phyloP scores from a whole-genome alignment of 2,329 filamentous ascomycete genomes.

The Sporothrix sp. region DNA sequence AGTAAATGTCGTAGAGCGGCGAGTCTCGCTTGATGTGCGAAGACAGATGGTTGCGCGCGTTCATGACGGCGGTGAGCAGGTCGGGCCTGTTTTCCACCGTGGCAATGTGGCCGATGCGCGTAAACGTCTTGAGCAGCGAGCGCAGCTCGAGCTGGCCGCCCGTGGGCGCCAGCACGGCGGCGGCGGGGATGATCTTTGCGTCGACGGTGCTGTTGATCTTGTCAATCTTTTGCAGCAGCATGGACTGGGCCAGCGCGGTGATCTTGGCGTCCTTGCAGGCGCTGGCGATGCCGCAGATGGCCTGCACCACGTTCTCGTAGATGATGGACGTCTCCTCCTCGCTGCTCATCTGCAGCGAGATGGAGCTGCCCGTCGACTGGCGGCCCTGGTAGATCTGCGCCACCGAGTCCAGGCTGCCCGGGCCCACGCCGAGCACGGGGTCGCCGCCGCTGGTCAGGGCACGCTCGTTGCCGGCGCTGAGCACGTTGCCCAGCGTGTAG shows the following conservation, averaged over 20 bases:
- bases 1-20: constrained; percentile 70
- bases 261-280: constrained; percentile 83
- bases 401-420: constrained; percentile 24
- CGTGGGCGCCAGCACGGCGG: constrained; percentile 65
- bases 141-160: constrained; percentile 77
- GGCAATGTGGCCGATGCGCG: constrained; percentile 63
- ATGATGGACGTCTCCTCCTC: constrained; percentile 71
- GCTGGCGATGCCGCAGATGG: constrained; percentile 81
- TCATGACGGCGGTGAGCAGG: constrained; percentile 65
- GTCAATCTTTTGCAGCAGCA: constrained; percentile 90
- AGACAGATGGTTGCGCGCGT: constrained; percentile 72
- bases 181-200: constrained; percentile 73
- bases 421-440: constrained; percentile 22
- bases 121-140: constrained; percentile 74
- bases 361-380: constrained; percentile 61
- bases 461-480: constrained; percentile 61
- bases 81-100: constrained; percentile 57
- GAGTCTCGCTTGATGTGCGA: constrained; percentile 57
- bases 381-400: constrained; percentile 42
- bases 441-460: constrained; percentile 43
- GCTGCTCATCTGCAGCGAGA: constrained; percentile 64
- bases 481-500: constrained; percentile 90
- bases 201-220: constrained; percentile 75
- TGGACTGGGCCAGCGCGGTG: constrained; percentile 82
- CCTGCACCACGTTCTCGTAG: constrained; percentile 85